phyloP scores from a whole-genome alignment of 1,139 yeast genomes.

The Geotrichum reessii region DNA sequence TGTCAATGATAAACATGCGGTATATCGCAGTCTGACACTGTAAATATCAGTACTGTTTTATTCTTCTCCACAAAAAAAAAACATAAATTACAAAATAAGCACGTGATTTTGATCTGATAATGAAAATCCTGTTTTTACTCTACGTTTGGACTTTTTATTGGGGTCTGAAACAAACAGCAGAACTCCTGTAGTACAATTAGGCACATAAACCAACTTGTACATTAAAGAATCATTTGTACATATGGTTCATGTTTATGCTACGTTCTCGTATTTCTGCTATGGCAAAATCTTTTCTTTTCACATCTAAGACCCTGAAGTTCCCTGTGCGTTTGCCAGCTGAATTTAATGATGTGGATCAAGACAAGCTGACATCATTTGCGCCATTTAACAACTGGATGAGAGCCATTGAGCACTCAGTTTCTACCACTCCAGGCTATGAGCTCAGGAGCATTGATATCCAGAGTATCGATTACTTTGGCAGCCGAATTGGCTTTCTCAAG shows the following conservation, averaged over 20 bases:
- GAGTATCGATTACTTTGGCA: constrained; percentile 24
- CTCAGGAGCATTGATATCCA: constrained; percentile 24
- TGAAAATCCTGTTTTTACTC: too few relatives aligned
- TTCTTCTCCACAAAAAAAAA: not conserved
- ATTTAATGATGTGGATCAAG: not conserved
- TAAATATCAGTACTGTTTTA: not conserved
- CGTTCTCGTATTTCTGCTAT: not conserved
- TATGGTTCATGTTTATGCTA: not conserved
- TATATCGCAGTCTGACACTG: constrained; percentile 1
- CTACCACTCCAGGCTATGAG: constrained; percentile 1
- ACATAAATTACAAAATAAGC: not conserved
- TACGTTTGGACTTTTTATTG: too few relatives aligned
- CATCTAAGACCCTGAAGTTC: not conserved
- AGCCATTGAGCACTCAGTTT: constrained; percentile 12
- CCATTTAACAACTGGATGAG: constrained; percentile 25
- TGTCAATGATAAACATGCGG: not conserved
- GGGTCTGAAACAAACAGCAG: too few relatives aligned
- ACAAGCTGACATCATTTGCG: constrained; percentile 1
- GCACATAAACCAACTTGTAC: too few relatives aligned
- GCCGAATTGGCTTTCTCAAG: constrained; percentile 27
- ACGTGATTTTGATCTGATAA: not conserved
- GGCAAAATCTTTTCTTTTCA: not conserved
- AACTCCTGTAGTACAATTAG: not conserved
- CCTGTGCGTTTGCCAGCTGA: not conserved
- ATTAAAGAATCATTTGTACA: not conserved